Conservation (phyloP, 1,284 basidiomycete species). For the Apiotrichum siamense region DNA sequence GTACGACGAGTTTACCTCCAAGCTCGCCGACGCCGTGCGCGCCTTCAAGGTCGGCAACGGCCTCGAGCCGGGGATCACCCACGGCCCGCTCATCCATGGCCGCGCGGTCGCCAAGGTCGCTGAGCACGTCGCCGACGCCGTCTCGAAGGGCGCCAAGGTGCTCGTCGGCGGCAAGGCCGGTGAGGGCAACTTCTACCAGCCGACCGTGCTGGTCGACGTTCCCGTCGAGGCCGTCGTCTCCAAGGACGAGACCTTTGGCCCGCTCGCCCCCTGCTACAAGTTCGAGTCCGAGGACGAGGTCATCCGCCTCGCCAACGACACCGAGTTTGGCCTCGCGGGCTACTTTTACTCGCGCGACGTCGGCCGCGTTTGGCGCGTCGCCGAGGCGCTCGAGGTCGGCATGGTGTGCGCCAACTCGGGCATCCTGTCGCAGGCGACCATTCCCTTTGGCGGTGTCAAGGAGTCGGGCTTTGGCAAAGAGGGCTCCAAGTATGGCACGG, state of each 20-base stretch:
- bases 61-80: conserved; percentile 64
- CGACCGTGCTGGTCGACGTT: conserved; percentile 82
- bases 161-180: conserved; percentile 70
- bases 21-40: conserved; percentile 52
- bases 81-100: conserved; percentile 84
- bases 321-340: conserved; percentile 77
- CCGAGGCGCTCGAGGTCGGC: conserved; percentile 85
- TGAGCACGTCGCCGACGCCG: conserved; percentile 75
- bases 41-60: conserved; percentile 85
- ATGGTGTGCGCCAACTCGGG: conserved; percentile 77
- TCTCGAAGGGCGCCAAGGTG: conserved; percentile 73
- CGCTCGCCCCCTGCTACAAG: conserved; percentile 54
- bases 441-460: conserved; percentile 76
- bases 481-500: conserved; percentile 46
- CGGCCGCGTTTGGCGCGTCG: conserved; percentile 80
- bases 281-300: conserved; percentile 92
- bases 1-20: conserved; percentile 32
- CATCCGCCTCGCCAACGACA: conserved; percentile 70
- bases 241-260: conserved; percentile 80
- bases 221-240: conserved; percentile 58
- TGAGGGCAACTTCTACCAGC: conserved; percentile 64
- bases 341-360: conserved; percentile 88
- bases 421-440: conserved; percentile 65
- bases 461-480: conserved; percentile 55
- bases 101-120: conserved; percentile 78